Conservation (phyloP, 352 stramenopile genomes). For the Phytophthora lateralis region DNA sequence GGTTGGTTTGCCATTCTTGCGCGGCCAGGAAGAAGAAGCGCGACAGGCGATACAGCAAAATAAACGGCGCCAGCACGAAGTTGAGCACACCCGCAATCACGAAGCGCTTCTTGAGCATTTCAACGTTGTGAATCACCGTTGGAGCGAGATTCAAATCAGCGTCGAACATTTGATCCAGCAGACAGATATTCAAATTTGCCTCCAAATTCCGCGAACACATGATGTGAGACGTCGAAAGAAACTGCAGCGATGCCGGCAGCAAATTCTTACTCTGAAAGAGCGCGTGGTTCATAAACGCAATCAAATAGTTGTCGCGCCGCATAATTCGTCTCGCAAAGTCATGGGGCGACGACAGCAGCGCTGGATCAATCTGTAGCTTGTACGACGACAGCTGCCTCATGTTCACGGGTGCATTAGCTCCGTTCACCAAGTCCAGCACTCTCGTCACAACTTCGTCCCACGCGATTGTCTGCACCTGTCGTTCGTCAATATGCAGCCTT, state of each 20-base stretch:
- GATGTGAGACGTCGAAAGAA: slow-evolving; percentile 74
- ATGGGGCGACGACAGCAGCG: slow-evolving; percentile 76
- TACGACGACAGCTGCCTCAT: slow-evolving; percentile 87
- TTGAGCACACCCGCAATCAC: slow-evolving; percentile 94
- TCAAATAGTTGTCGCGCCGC: slow-evolving; percentile 98
- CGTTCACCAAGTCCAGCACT: slow-evolving; percentile 74
- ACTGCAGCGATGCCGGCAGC: slow-evolving; percentile 74
- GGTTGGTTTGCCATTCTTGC: slow-evolving; percentile 94
- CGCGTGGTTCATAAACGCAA: slow-evolving; percentile 96
- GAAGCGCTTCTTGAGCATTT: slow-evolving; percentile 93
- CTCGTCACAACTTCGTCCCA: slow-evolving; percentile 92
- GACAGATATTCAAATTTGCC: slow-evolving; percentile 95
- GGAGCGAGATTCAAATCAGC: slow-evolving; percentile 74
- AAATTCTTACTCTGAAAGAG: slow-evolving; percentile 91
- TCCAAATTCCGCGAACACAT: slow-evolving; percentile 93
- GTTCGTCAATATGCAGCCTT: slow-evolving; percentile 87
- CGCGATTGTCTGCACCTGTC: slow-evolving; percentile 82
- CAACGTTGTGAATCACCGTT: slow-evolving; percentile 92
- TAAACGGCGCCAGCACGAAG: slow-evolving; percentile 96
- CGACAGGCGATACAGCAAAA: slow-evolving; percentile 96
- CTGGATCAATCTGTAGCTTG: slow-evolving; percentile 81
- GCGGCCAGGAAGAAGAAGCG: slow-evolving; percentile 97
- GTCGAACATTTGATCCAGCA: slow-evolving; percentile 98
- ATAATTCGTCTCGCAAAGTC: slow-evolving; percentile 97
- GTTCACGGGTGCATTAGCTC: slow-evolving; percentile 79